Evolutionary conservation across 371 early-diverging fungal species (phyloP), one percentile per base, ranked within the genome.

Genomic region (Mucor velutinosus): DNA sequence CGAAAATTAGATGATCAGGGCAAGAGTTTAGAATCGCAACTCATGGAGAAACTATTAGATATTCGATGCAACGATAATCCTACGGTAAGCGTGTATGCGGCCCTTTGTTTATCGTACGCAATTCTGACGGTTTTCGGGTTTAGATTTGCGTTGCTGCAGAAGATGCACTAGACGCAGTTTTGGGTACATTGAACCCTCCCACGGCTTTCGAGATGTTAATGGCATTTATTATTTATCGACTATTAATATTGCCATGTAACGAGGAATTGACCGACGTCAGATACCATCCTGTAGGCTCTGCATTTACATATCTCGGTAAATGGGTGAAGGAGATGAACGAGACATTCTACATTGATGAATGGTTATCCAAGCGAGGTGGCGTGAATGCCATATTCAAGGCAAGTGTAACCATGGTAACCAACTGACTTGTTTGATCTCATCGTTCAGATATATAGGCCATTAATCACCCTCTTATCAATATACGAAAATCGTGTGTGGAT

Each of bases 401-500:
- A 71, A 35, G 23, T 27, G 41, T 41, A 41, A 41, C 41, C 41
- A 41, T 41, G 17, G 17, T 17, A 41, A 41, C 41, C 0, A 10
- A 41, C 23, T 35, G 3, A 41, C 17, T 8, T 29, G 2, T 51
- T 47, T 45, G 21, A 33, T 49, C 23, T 23, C 25, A 27, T 25
- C 23, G 12, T 53, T 25, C 15, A 53, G 23, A 23, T 19, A 51
- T 17, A 10, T 65, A 80, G 79, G 84, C 82, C 30, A 68, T 81
- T 35, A 82, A 82, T 57, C 73, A 80, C 60, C 37, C 77, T n/a
- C 58, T 72, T 30, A 74, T 84, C 23, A 76, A 76, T 39, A 71
- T 82, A 59, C 73, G 84, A 39, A 84, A 84, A 69, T 73, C 82
- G 0, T 80, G 82, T 56, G 81, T 84, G 4, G 80, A 81, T 47